Evolutionary conservation across 2,329 filamentous ascomycete species (phyloP).

Genomic region (Sclerotinia glacialis): DNA sequence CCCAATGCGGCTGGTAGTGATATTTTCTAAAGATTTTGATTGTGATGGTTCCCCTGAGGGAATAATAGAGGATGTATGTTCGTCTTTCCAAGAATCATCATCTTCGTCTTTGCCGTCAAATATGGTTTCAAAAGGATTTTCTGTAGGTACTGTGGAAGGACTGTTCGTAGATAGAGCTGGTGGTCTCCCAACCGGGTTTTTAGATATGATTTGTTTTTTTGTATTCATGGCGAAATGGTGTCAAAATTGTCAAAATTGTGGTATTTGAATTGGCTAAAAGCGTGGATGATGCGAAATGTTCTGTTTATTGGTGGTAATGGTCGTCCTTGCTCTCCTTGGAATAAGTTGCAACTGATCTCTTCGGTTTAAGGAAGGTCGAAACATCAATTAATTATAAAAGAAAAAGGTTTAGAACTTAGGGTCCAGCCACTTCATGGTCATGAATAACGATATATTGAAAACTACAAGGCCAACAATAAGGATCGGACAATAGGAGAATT

Average conservation of each 20-base stretch:
- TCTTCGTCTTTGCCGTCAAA: constrained; percentile 32
- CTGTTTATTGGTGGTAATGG: neutral
- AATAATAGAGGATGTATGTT: constrained; percentile 20
- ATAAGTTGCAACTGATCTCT: neutral
- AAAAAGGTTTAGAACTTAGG: constrained; percentile 4
- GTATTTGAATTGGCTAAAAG: constrained; percentile 5
- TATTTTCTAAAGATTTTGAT: constrained; percentile 26
- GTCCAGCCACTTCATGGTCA: constrained; percentile 14
- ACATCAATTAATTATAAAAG: constrained; percentile 16
- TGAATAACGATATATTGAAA: constrained; percentile 9
- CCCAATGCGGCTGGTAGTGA: constrained; percentile 23
- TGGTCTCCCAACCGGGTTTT: neutral
- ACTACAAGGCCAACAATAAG: constrained; percentile 14
- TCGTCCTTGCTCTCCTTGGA: constrained; percentile 11
- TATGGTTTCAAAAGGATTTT: constrained; percentile 33
- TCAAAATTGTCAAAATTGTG: constrained; percentile 21
- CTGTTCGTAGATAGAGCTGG: constrained; percentile 21
- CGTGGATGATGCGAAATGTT: neutral
- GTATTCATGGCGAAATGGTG: constrained; percentile 22
- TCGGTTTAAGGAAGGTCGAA: constrained; percentile 15
- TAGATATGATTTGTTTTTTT: constrained; percentile 22
- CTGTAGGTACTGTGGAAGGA: constrained; percentile 23
- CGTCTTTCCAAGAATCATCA: constrained; percentile 39
- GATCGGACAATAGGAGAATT: constrained; percentile 23
- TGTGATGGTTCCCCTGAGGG: constrained; percentile 18